Evolutionary conservation across 768 basidiomycete genomes (phyloP), one percentile per base, ranked within the genome.

Genomic region (Pleurotus giganteus): DNA sequence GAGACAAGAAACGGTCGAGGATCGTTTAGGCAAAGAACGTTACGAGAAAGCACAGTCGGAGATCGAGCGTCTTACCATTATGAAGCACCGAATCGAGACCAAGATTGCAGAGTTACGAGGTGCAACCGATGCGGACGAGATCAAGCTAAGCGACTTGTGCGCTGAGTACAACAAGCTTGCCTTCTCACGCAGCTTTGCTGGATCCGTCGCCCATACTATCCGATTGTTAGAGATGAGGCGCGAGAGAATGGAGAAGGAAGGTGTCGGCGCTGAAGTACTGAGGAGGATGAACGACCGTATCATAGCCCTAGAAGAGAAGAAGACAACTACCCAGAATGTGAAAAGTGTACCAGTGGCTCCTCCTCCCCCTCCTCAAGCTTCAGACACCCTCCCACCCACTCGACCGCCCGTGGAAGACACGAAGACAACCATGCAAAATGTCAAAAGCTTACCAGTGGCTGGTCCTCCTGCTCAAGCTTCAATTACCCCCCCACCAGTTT

Each of bases 141-240:
- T 6, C 7, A 23, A 50, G 34, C 47, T 50, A 12, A 29, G 47
- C 21, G 19, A 36, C 12, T 13, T 29, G 7, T 50, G 47, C 31
- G 17, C 15, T 34, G 26, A 50, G 13, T 50, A 31, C 19, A 29
- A 23, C 19, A 36, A 23, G 11, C 34, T 50, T 23, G 12, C 47
- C 4, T 23, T 50, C 47, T 29, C 47, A 6, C 7, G 31, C 13
- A 50, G 47, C 23, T 50, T 50, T 19, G 29, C 41, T 36, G 50
- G 55, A 2, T 52, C 51, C 27, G 41, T 59, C 24, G 9, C 55
- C 21, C 51, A 47, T 19, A 47, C 55, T 13, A 56, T 59, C 42
- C 27, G 39, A 41, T n/a, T 59, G 45, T 29, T 59, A 43, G 55
- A 53, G 39, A 29, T 56, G 42, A 49, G 55, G 24, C 31, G 43